A percentile compares a stretch with the other conserved stretches of the same genome.
phyloP scores from a whole-genome alignment of 1,284 basidiomycete genomes.

The Crepidotus sp. region DNA sequence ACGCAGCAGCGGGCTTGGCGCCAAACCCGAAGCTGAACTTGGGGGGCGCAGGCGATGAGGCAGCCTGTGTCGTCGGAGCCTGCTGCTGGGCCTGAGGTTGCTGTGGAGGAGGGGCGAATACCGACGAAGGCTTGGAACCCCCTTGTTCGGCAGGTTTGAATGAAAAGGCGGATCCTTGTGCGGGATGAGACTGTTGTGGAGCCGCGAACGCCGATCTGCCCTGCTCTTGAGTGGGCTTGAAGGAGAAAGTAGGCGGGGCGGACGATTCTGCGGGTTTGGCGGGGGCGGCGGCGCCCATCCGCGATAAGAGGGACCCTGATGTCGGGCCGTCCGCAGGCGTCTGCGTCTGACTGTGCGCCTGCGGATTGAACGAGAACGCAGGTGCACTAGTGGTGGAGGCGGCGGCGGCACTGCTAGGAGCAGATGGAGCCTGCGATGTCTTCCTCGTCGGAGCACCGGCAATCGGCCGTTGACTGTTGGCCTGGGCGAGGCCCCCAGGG shows the following conservation, averaged over 20 bases:
- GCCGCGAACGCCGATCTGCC: conserved; percentile 1
- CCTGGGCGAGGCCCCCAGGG: not conserved
- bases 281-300: conserved; percentile 16
- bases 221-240: conserved; percentile 10
- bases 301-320: conserved; percentile 19
- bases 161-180: conserved; percentile 1
- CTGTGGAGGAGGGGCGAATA: not conserved
- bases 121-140: not conserved
- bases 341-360: conserved; percentile 8
- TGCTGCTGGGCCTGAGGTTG: not conserved
- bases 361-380: conserved; percentile 15
- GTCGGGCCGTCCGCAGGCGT: not conserved
- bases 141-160: conserved; percentile 5
- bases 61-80: not conserved
- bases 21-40: conserved; percentile 21
- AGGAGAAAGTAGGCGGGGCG: conserved; percentile 8
- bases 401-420: conserved; percentile 2
- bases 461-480: not conserved
- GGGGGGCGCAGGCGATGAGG: conserved; percentile 1
- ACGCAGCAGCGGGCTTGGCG: conserved; percentile 16
- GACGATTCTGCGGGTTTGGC: conserved; percentile 17
- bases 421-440: conserved; percentile 11
- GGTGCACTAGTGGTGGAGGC: conserved; percentile 1
- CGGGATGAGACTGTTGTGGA: not conserved
- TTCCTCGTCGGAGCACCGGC: conserved; percentile 3